Percentiles rank a stretch among this genome's conserved stretches.
phyloP scores from a whole-genome alignment of 768 basidiomycete species.

The Lactarius psammicola region DNA sequence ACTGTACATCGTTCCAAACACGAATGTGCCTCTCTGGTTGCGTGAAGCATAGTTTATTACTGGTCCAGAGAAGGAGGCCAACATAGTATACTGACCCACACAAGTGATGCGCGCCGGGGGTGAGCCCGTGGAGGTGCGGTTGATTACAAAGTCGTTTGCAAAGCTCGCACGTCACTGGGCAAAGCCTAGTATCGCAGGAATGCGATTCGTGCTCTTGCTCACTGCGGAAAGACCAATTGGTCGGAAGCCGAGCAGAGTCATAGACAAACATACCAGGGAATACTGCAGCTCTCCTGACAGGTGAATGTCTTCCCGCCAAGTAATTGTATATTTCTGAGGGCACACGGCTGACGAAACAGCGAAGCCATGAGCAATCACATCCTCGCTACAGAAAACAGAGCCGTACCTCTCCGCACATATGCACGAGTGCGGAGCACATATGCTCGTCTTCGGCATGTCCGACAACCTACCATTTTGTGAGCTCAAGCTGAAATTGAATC shows the following conservation, averaged over 20 bases:
- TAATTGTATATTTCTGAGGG: slow-evolving; percentile 9
- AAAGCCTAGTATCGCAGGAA: slow-evolving; percentile 50
- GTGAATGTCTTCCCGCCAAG: slow-evolving; percentile 16
- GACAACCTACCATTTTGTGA: slow-evolving; percentile 39
- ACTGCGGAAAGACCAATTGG: slow-evolving; percentile 33
- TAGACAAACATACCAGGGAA: slow-evolving; percentile 9
- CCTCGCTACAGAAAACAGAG: neutral
- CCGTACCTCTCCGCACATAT: slow-evolving; percentile 55
- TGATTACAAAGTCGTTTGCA: slow-evolving; percentile 53
- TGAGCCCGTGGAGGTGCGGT: slow-evolving; percentile 52
- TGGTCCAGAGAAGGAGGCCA: neutral
- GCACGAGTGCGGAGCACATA: slow-evolving; percentile 51
- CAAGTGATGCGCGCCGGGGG: slow-evolving; percentile 44
- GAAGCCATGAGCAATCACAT: neutral
- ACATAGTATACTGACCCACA: slow-evolving; percentile 47
- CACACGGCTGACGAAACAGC: slow-evolving; percentile 20
- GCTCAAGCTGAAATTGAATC: neutral
- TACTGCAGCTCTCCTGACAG: slow-evolving; percentile 20
- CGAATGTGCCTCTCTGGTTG: slow-evolving; percentile 48
- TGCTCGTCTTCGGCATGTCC: slow-evolving; percentile 55
- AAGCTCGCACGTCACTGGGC: slow-evolving; percentile 53
- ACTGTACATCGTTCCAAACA: slow-evolving; percentile 46
- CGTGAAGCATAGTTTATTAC: neutral
- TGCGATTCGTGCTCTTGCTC: slow-evolving; percentile 47
- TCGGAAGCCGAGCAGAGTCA: neutral